Conservation (phyloP, 495 filamentous ascomycete genomes). For the Bathelium albidoporum region DNA sequence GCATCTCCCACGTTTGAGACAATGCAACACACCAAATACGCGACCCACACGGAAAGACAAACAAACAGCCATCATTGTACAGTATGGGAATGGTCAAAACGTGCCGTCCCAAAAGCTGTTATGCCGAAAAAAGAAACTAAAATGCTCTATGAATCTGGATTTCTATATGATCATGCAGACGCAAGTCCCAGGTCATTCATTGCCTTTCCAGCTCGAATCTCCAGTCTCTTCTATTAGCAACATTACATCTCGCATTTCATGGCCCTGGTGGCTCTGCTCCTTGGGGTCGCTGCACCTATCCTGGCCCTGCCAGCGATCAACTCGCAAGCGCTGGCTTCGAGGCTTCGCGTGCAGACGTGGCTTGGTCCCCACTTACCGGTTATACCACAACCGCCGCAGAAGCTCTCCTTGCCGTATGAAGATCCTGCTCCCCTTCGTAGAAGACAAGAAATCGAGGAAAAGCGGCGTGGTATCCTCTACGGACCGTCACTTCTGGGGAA, state of each 20-base stretch:
- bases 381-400: background rate
- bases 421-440: background rate
- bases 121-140: background rate
- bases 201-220: background rate
- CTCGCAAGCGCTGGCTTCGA: background rate
- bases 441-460: constrained; percentile 8
- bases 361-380: background rate
- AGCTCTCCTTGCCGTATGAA: constrained; percentile 1
- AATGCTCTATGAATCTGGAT: constrained; percentile 1
- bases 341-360: background rate
- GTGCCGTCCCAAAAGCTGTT: background rate
- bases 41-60: background rate
- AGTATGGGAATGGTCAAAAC: background rate
- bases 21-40: background rate
- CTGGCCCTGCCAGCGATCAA: background rate
- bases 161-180: background rate
- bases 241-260: background rate
- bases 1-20: background rate
- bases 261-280: background rate
- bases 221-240: background rate
- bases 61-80: background rate
- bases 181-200: background rate
- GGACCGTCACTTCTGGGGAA: constrained; percentile 18
- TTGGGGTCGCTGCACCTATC: background rate
- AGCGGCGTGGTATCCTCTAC: constrained; percentile 15